A percentile compares a stretch with the other conserved stretches of the same genome.
Evolutionary conservation across 2,329 filamentous ascomycete genomes (phyloP).

Genomic region (Botrytis tulipae): DNA sequence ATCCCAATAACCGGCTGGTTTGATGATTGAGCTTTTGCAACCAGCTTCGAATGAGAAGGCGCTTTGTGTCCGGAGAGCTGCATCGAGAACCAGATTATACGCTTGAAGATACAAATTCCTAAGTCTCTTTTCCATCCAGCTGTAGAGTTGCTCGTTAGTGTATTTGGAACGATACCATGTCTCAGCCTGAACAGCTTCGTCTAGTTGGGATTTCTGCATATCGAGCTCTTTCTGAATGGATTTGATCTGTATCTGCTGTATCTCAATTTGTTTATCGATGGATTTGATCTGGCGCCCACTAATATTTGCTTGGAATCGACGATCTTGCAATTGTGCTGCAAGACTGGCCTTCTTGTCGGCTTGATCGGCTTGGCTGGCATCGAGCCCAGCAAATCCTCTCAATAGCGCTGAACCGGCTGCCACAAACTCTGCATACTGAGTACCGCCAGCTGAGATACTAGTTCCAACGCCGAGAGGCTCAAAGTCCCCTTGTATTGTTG

Average conservation of each 20-base stretch:
- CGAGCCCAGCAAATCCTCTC: background rate
- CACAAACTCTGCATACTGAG: background rate
- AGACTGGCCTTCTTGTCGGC: constrained; percentile 1
- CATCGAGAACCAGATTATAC: background rate
- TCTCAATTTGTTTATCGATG: background rate
- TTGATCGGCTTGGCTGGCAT: background rate
- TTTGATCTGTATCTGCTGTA: background rate
- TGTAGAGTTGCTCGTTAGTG: background rate
- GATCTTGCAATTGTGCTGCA: background rate
- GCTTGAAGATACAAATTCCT: background rate
- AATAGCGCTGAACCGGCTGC: background rate
- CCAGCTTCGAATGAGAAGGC: background rate
- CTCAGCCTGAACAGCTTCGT: background rate
- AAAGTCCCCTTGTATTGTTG: background rate
- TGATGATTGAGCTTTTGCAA: background rate
- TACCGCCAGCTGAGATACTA: background rate
- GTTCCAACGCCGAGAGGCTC: background rate
- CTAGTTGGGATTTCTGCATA: background rate
- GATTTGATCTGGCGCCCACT: background rate
- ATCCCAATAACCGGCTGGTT: background rate
- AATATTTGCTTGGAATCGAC: background rate
- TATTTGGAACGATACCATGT: constrained; percentile 3
- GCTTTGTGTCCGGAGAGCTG: background rate
- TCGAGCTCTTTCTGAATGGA: constrained; percentile 6
- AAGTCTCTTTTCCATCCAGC: background rate